A percentile compares a stretch with the other conserved stretches of the same genome.
These are phyloP conservation scores for Clarireedia paspali DNA, from an alignment of 2,329 filamentous ascomycete species.

Conservation along the genomic window DNA sequence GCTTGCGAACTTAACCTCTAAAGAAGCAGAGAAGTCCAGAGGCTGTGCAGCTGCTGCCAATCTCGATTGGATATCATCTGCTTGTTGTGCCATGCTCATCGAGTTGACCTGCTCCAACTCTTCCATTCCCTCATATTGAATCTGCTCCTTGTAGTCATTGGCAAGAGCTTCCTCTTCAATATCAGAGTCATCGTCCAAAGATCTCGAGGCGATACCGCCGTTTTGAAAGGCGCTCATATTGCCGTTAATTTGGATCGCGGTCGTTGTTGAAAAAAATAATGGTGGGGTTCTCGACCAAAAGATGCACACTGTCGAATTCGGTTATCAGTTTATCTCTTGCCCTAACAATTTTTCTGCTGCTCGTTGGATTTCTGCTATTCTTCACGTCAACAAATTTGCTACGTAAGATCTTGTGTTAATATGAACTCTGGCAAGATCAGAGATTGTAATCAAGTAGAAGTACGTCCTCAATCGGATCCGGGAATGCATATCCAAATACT, in stretches of 20 bases:
- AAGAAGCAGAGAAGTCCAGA: constrained; percentile 88
- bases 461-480: too few relatives aligned
- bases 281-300: constrained; percentile 2
- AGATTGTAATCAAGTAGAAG: too few relatives aligned
- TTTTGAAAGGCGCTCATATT: constrained; percentile 56
- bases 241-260: constrained; percentile 1
- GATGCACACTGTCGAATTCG: constrained; percentile 5
- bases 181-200: constrained; percentile 76
- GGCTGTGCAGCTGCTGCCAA: constrained; percentile 88
- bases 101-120: constrained; percentile 71
- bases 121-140: constrained; percentile 83
- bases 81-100: constrained; percentile 62
- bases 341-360: constrained; percentile 1
- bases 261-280: constrained; percentile 6
- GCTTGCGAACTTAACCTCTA: constrained; percentile 96
- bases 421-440: too few relatives aligned
- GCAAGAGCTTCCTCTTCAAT: constrained; percentile 93
- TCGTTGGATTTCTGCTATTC: not conserved
- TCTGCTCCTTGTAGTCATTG: constrained; percentile 93
- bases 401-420: too few relatives aligned
- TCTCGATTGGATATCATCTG: constrained; percentile 89
- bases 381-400: not conserved
- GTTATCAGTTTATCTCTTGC: constrained; percentile 9
- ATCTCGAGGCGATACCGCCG: constrained; percentile 50
- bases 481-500: too few relatives aligned